Base-by-base conservation (phyloP, 2,329 filamentous ascomycete genomes). In the Teratosphaeria viscida region DNA sequence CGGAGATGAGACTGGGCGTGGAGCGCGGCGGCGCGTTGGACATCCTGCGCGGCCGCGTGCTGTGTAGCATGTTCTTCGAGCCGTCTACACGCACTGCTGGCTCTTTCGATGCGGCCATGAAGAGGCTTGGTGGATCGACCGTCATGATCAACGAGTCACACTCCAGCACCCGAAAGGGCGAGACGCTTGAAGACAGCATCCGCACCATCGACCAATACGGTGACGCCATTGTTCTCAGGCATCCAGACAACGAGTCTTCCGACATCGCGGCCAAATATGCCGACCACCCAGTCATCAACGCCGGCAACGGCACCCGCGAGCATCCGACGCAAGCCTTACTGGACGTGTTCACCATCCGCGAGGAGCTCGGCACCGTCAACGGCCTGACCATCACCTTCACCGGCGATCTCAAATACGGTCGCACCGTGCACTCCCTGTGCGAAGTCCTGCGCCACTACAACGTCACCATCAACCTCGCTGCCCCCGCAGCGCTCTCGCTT, bases 101-200 rank as follows among this genome's bases (percentile, higher is more conserved):
- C 43, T 99, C 94, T 3, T 99, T 99, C 69, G 94, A 99, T 72
- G 89, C 92, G 59, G 94, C 94, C 52, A 99, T 99, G 94, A 95
- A 99, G 80, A 88, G 95, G 57, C 86, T 99, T 5, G 94, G 94
- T 66, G 94, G 94, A 55, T 84, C 90, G 55, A 92, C 88, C 2
- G 82, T 99, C 58, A 81, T 86, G 57, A 86, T 97, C 70, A 81
- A 90, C 49, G 95, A 92, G 2, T 83, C 86, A 5, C 85, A 89
- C 67, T 96, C 92, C 2, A 95, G 90, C 14, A 92, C 92, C 3
- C 84, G 92, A 75, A 99, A 99, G 82, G 94, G 94, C 52, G 94
- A 99, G 79, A 86, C 87, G 3, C 83, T 99, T 19, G 90, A 94
- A 71, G 94, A 99, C 72, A 96, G 91, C 14, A 85, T 99, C 68